These are phyloP conservation scores for Pseudocercospora crystallina DNA, from an alignment of 2,329 filamentous ascomycete genomes.

Conservation along the genomic window DNA sequence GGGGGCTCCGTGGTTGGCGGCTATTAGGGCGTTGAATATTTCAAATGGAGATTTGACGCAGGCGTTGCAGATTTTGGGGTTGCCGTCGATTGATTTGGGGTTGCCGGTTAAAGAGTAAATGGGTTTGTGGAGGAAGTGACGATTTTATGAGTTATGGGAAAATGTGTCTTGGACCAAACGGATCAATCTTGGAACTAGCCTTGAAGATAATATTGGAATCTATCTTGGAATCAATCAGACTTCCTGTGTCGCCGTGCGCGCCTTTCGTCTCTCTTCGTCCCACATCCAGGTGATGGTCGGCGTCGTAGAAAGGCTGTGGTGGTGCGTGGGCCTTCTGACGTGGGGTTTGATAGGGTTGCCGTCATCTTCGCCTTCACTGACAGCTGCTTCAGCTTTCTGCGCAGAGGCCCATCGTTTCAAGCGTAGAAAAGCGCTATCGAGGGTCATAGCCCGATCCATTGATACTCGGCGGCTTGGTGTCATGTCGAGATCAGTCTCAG, in stretches of 20 bases:
- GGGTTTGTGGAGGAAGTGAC: too few species aligned
- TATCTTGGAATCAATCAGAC: background rate
- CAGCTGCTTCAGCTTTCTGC: background rate
- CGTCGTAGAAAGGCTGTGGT: too few species aligned
- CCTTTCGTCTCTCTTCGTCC: background rate
- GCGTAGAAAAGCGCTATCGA: too few species aligned
- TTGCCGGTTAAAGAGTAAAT: background rate
- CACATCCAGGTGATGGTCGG: conserved; percentile 1
- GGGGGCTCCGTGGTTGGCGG: conserved; percentile 17
- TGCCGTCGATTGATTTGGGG: background rate
- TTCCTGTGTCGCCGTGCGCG: background rate
- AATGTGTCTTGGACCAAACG: too few species aligned
- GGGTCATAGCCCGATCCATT: background rate
- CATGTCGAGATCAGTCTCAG: background rate
- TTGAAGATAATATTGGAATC: too few species aligned
- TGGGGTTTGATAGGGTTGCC: too few species aligned
- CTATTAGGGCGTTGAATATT: conserved; percentile 26
- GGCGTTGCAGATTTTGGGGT: conserved; percentile 21
- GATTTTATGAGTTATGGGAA: too few species aligned
- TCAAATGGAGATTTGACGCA: conserved; percentile 21
- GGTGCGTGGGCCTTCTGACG: too few species aligned
- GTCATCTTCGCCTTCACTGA: too few species aligned
- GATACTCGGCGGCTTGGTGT: conserved; percentile 6
- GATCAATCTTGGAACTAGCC: too few species aligned
- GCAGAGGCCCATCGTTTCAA: conserved; percentile 4